Conservation (phyloP, 176 grass and related monocot genomes). For the Rhynchospora pubera region DNA sequence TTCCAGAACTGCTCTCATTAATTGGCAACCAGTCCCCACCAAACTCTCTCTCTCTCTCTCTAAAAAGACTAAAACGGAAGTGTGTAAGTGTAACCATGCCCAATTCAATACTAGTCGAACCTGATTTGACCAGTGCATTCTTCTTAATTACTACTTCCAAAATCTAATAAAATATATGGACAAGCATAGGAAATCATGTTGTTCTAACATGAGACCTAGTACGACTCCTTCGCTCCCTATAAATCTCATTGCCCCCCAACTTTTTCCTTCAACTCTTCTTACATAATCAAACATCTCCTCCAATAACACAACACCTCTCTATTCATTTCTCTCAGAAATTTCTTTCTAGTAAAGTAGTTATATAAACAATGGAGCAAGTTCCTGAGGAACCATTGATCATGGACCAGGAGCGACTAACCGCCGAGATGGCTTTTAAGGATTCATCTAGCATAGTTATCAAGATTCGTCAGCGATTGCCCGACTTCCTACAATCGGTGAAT, state of each 20-base stretch:
- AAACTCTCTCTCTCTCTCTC: background rate
- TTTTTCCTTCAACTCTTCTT: slow-evolving; percentile 1
- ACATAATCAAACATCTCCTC: background rate
- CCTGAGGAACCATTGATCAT: slow-evolving; percentile 29
- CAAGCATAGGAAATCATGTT: too few relatives aligned
- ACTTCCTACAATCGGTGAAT: slow-evolving; percentile 61
- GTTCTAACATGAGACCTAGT: too few relatives aligned
- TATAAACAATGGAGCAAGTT: slow-evolving; percentile 11
- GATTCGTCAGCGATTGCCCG: slow-evolving; percentile 55
- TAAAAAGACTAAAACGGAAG: background rate
- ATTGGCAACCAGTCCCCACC: background rate
- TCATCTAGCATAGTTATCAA: slow-evolving; percentile 47
- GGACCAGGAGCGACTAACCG: slow-evolving; percentile 54
- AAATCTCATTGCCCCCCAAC: background rate
- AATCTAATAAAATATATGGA: too few relatives aligned
- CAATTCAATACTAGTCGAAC: background rate
- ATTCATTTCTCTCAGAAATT: background rate
- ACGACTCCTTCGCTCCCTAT: background rate
- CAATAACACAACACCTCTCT: background rate
- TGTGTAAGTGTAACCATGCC: background rate
- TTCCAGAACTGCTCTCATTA: background rate
- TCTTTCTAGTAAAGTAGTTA: background rate
- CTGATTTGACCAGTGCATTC: too few relatives aligned
- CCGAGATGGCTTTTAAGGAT: slow-evolving; percentile 42
- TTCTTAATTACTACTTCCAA: too few relatives aligned